Conservation (phyloP, 257 asterid genomes). For the Nicotiana noctiflora region DNA sequence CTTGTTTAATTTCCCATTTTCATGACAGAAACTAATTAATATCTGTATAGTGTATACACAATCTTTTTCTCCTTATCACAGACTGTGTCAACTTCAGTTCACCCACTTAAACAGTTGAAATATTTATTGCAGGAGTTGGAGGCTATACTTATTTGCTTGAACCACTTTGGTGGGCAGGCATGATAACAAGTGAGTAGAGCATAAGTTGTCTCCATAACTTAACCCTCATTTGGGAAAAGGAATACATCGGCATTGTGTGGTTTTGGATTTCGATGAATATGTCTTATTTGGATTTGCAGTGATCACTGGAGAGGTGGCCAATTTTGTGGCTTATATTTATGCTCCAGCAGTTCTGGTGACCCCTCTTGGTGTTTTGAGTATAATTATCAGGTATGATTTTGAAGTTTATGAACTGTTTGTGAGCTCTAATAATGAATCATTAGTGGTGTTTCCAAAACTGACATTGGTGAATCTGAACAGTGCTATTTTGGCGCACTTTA, state of each 20-base stretch:
- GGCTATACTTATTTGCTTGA: constrained; percentile 20
- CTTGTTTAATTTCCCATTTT: not conserved
- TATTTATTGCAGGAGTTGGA: constrained; percentile 19
- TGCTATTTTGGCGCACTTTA: constrained; percentile 51
- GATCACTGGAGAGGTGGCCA: constrained; percentile 63
- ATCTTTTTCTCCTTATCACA: not conserved
- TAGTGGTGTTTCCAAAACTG: not conserved
- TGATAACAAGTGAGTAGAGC: constrained; percentile 18
- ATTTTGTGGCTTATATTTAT: constrained; percentile 63
- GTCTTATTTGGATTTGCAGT: constrained; percentile 28
- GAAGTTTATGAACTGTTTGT: not conserved
- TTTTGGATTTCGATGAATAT: not conserved
- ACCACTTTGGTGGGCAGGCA: constrained; percentile 28
- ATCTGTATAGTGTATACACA: not conserved
- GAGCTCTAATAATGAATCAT: not conserved
- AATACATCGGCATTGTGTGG: not conserved
- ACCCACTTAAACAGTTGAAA: not conserved
- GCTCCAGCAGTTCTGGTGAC: constrained; percentile 80
- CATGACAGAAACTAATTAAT: not conserved
- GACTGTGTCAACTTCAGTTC: not conserved
- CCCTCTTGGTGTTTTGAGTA: constrained; percentile 70
- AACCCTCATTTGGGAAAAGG: not conserved
- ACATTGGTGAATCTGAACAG: constrained; percentile 17
- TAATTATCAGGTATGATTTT: constrained; percentile 51
- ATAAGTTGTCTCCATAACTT: not conserved